Percentiles rank a stretch among this genome's conserved stretches.
phyloP scores from a whole-genome alignment of 768 basidiomycete genomes.

The Russula ochroleuca region DNA sequence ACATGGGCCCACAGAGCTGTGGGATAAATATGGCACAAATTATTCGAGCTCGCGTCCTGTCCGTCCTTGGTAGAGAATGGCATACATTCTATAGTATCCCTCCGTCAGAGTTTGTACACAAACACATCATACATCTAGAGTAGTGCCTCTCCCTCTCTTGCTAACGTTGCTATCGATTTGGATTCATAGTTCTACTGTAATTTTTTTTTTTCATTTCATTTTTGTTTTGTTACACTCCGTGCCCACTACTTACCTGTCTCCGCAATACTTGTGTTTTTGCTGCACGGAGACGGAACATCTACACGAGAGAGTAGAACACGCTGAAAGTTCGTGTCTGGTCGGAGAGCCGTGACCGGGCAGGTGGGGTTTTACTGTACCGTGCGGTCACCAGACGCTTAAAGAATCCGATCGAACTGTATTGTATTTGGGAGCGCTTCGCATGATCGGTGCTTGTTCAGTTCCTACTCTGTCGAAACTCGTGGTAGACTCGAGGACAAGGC shows the following conservation, averaged over 20 bases:
- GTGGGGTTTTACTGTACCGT: background rate
- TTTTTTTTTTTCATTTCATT: background rate
- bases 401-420: conserved; percentile 10
- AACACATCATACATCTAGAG: conserved; percentile 8
- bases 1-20: conserved; percentile 6
- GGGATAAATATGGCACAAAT: conserved; percentile 10
- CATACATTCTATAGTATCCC: background rate
- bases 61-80: conserved; percentile 26
- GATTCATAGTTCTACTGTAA: conserved; percentile 11
- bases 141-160: background rate
- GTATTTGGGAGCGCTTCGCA: conserved; percentile 13
- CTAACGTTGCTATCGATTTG: conserved; percentile 6
- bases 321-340: conserved; percentile 4
- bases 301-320: conserved; percentile 7
- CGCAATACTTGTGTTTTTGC: conserved; percentile 1
- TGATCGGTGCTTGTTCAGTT: conserved; percentile 21
- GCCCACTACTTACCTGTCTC: background rate
- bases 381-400: conserved; percentile 11
- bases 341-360: background rate
- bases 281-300: background rate
- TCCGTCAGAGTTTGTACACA: background rate
- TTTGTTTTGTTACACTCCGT: background rate
- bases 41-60: conserved; percentile 23
- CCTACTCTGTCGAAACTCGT: conserved; percentile 25
- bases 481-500: conserved; percentile 18